Evolutionary conservation across 164 flowering plant genomes (phyloP).

Genomic region (Chimonanthus salicifolius): DNA sequence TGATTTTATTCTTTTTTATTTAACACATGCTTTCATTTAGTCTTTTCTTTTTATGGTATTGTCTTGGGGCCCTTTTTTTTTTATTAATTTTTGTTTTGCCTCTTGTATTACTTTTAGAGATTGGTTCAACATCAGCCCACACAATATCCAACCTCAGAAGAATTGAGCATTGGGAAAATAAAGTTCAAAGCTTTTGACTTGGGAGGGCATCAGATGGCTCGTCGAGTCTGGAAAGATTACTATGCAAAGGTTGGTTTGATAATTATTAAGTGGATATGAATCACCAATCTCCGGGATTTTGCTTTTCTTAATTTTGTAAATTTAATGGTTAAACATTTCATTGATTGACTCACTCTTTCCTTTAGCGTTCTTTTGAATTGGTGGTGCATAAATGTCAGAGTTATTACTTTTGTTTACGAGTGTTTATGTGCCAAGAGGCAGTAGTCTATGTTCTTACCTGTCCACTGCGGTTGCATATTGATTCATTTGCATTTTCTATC

Average conservation of each 20-base stretch:
- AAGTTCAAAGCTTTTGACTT: slow-evolving; percentile 70
- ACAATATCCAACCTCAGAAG: slow-evolving; percentile 61
- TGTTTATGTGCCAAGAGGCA: not conserved
- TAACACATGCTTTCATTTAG: not conserved
- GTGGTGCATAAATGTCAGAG: not conserved
- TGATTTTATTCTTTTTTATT: not conserved
- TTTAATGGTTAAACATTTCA: not conserved
- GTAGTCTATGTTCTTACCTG: not conserved
- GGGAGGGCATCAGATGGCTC: slow-evolving; percentile 73
- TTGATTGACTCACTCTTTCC: not conserved
- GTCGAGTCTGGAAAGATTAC: slow-evolving; percentile 66
- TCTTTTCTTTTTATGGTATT: not conserved
- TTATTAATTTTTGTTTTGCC: too few species aligned
- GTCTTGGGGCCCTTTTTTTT: not conserved
- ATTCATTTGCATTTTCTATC: not conserved
- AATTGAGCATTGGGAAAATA: slow-evolving; percentile 58
- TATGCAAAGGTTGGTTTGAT: slow-evolving; percentile 40
- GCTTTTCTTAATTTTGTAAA: not conserved
- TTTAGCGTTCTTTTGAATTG: not conserved
- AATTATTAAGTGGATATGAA: too few species aligned
- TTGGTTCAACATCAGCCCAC: slow-evolving; percentile 59
- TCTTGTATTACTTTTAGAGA: slow-evolving; percentile 26
- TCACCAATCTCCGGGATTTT: too few species aligned
- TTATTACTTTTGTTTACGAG: not conserved
- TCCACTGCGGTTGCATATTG: not conserved